Conservation (phyloP, 2,329 filamentous ascomycete genomes). For the Aureobasidium sp. region DNA sequence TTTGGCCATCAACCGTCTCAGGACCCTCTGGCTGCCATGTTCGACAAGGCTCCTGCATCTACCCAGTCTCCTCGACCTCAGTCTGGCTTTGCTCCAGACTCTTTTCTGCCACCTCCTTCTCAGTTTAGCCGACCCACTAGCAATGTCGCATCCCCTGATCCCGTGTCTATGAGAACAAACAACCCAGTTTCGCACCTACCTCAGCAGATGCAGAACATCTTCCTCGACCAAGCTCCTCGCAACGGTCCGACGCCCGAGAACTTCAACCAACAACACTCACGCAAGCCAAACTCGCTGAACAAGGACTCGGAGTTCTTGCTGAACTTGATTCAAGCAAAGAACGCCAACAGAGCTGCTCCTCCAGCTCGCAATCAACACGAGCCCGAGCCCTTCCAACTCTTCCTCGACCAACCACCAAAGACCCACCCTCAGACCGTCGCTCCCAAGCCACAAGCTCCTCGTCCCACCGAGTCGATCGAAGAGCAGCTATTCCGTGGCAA, state of each 20-base stretch:
- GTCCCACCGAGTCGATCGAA: conserved; percentile 26
- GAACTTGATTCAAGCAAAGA: conserved; percentile 60
- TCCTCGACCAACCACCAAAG: conserved; percentile 23
- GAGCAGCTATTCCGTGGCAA: conserved; percentile 22
- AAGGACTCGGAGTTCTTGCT: conserved; percentile 74
- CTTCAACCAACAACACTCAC: conserved; percentile 28
- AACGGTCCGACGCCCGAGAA: conserved; percentile 10
- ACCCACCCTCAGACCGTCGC: conserved; percentile 22
- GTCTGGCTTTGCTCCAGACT: conserved; percentile 1
- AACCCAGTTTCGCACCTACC: conserved; percentile 7
- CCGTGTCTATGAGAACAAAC: neutral
- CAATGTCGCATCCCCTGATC: conserved; percentile 7
- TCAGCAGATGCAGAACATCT: conserved; percentile 6
- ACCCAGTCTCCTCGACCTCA: conserved; percentile 6
- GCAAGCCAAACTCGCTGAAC: conserved; percentile 37
- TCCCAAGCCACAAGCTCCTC: conserved; percentile 26
- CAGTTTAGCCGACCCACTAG: conserved; percentile 2
- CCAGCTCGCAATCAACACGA: conserved; percentile 23
- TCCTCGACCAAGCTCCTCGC: conserved; percentile 11
- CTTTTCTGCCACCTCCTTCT: conserved; percentile 1
- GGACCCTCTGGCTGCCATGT: conserved; percentile 9
- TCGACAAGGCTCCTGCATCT: conserved; percentile 5
- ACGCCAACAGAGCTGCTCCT: conserved; percentile 28
- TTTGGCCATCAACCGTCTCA: neutral
- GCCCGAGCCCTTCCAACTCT: conserved; percentile 27